Conservation (phyloP, 176 grass and related monocot genomes). For the Aegilops sharonensis region DNA sequence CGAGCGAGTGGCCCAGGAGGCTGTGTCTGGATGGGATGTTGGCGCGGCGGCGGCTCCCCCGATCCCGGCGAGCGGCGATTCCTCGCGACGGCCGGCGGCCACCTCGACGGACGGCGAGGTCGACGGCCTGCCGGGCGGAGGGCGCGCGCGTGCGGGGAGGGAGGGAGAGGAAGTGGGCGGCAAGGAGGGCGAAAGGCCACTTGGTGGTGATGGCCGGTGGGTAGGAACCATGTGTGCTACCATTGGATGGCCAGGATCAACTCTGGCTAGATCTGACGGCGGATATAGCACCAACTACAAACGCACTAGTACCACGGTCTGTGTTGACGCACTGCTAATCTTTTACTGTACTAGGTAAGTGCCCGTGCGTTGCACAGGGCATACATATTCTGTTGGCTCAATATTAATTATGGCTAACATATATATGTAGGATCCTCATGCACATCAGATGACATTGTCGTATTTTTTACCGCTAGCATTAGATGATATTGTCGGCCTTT, state of each 20-base stretch:
- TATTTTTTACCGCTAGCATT: too few species aligned
- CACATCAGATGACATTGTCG: too few species aligned
- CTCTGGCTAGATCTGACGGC: neutral
- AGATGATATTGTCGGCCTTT: too few species aligned
- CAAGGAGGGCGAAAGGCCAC: conserved; percentile 14
- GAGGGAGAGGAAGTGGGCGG: neutral
- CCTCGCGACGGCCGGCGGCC: neutral
- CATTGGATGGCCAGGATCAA: neutral
- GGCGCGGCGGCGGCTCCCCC: neutral
- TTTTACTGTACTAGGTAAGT: too few species aligned
- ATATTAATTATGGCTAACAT: too few species aligned
- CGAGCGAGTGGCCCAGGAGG: neutral
- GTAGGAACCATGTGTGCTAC: conserved; percentile 7
- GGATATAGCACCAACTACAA: neutral
- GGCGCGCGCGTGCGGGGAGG: neutral
- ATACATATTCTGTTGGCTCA: too few species aligned
- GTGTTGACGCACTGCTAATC: too few species aligned
- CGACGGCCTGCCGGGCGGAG: conserved; percentile 12
- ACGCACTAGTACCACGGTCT: neutral
- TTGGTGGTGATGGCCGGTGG: neutral
- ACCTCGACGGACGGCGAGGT: conserved; percentile 6
- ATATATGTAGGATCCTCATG: too few species aligned
- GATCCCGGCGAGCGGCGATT: conserved; percentile 19
- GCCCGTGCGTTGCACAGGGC: too few species aligned
- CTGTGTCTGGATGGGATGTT: neutral